Conservation (phyloP, 805 yeast species). For the Zygoascus bituminiphila region DNA sequence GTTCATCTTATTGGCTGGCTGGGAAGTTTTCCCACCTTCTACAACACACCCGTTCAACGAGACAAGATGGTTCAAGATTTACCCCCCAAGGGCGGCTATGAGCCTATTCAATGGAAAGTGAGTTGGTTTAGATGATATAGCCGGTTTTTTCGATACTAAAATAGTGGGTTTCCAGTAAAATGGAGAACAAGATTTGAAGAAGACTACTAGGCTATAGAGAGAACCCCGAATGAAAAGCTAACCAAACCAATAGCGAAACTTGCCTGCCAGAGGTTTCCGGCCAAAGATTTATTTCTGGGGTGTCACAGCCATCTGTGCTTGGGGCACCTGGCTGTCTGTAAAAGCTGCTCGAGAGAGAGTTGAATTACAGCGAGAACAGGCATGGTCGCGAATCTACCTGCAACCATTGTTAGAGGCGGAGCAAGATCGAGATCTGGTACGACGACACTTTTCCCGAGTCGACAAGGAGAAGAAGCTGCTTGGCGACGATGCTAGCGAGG, state of each 20-base stretch:
- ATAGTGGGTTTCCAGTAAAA: too few species aligned
- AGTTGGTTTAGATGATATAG: too few species aligned
- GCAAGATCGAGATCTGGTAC: constrained; percentile 66
- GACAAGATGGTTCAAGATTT: constrained; percentile 49
- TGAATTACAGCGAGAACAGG: constrained; percentile 66
- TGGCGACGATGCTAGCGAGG: constrained; percentile 57
- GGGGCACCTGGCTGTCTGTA: constrained; percentile 61
- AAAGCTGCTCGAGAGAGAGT: constrained; percentile 63
- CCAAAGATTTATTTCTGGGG: constrained; percentile 65
- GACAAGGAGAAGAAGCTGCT: constrained; percentile 62
- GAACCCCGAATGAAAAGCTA: too few species aligned
- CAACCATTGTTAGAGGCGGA: constrained; percentile 74
- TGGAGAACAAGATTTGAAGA: too few species aligned
- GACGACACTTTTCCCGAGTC: constrained; percentile 58
- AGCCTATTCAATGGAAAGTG: constrained; percentile 75
- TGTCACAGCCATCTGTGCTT: constrained; percentile 53
- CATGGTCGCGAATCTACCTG: constrained; percentile 67
- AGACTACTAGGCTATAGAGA: too few species aligned
- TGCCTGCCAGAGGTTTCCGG: constrained; percentile 79
- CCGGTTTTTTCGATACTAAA: too few species aligned
- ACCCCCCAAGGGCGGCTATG: constrained; percentile 83
- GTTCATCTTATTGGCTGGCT: background rate
- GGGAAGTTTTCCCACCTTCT: background rate
- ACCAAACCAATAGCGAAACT: constrained; percentile 40
- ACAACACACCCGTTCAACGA: background rate